Evolutionary conservation across 345 rosid species (phyloP).

Genomic region (Geranium brycei): DNA sequence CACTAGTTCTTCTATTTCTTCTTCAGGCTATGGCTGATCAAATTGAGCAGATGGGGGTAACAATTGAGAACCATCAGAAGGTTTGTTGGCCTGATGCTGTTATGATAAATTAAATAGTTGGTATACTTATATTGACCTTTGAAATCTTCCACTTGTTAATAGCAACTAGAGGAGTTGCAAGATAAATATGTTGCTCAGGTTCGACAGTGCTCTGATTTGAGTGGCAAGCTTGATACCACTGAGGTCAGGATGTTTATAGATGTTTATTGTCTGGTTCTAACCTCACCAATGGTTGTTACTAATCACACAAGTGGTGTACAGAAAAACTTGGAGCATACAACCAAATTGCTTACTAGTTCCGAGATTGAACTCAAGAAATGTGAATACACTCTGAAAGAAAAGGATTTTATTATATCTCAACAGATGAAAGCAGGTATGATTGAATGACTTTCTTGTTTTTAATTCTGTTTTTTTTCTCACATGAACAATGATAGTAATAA

Average conservation of each 20-base stretch:
- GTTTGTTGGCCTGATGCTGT: constrained; percentile 26
- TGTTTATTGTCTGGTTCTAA: neutral
- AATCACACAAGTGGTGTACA: constrained; percentile 16
- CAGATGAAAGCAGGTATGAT: constrained; percentile 74
- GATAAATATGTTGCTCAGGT: constrained; percentile 57
- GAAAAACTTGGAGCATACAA: constrained; percentile 57
- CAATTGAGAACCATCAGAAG: constrained; percentile 61
- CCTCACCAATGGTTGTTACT: neutral
- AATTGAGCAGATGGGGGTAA: constrained; percentile 71
- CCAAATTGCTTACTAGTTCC: constrained; percentile 41
- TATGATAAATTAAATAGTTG: neutral
- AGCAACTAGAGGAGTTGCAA: constrained; percentile 82
- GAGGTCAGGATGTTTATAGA: constrained; percentile 37
- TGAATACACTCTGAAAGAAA: constrained; percentile 59
- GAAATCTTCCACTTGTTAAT: constrained; percentile 13
- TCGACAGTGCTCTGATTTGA: constrained; percentile 55
- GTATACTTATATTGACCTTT: neutral
- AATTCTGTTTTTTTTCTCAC: neutral
- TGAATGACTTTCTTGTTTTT: neutral
- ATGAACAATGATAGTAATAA: neutral
- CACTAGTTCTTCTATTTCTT: neutral
- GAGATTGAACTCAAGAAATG: constrained; percentile 75
- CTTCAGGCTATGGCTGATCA: constrained; percentile 82
- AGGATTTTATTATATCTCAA: constrained; percentile 72
- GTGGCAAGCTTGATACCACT: constrained; percentile 50